A percentile compares a stretch with the other conserved stretches of the same genome.
Evolutionary conservation across 179 eudicot genomes (phyloP).

Genomic region (Carnegiea gigantea): DNA sequence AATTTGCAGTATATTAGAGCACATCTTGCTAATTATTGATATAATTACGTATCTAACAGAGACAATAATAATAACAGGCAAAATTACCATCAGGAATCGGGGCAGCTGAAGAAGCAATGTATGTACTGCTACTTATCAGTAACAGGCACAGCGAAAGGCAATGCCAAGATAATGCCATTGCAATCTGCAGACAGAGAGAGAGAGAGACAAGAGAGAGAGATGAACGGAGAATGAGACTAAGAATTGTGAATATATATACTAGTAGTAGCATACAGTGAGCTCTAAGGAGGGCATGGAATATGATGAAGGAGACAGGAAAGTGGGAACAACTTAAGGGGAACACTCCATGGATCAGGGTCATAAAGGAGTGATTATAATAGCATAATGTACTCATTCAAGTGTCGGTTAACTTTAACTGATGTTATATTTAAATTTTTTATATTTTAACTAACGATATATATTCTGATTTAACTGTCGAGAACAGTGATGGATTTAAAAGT

Average conservation of each 20-base stretch:
- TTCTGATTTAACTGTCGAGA: too few relatives aligned
- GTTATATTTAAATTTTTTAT: too few relatives aligned
- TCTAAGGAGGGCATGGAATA: background rate
- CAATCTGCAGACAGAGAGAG: background rate
- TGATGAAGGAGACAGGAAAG: background rate
- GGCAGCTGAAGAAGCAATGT: conserved; percentile 9
- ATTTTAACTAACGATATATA: too few relatives aligned
- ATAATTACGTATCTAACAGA: too few relatives aligned
- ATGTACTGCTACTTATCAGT: conserved; percentile 17
- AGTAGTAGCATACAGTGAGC: background rate
- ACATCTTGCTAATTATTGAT: too few relatives aligned
- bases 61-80: background rate
- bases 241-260: background rate
- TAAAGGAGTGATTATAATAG: too few relatives aligned
- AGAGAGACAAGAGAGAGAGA: conserved; percentile 10
- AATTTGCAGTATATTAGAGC: too few relatives aligned
- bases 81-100: conserved; percentile 23
- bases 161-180: conserved; percentile 21
- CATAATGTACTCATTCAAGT: too few relatives aligned
- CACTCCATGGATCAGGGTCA: too few relatives aligned
- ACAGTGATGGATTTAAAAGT: too few relatives aligned
- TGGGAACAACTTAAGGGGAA: background rate
- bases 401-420: too few relatives aligned
- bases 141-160: background rate
- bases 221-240: background rate